Evolutionary conservation across 495 filamentous ascomycete species (phyloP), one percentile per base, ranked within the genome.

Genomic region (Halenospora varia): DNA sequence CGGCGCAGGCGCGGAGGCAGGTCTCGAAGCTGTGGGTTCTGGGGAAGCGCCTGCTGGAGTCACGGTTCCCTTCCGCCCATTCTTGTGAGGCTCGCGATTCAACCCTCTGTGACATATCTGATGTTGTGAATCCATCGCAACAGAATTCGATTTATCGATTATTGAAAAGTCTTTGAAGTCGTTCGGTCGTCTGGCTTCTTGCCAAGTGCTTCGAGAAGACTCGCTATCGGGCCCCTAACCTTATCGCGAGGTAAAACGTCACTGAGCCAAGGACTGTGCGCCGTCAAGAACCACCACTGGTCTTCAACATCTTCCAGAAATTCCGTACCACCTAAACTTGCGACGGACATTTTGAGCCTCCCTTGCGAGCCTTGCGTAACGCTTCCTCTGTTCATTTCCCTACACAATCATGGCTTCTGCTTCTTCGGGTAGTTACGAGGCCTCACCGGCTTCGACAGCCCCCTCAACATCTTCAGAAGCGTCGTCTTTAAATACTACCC

Each of bases 391-490:
- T 35, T 13, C 29, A 4, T 35, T 4, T 35, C 13, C 6, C 29
- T 6, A 35, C 29, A 4, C 13, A 4, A 35, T n/a, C 42, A 46
- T 46, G 42, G 42, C 19, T 8, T 46, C 42, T 17, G 42, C 42
- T 20, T 20, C 19, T 9, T 9, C 42, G 29, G 13, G 29, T 35
- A 35, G 29, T 35, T 35, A 46, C n/a, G 19, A 46, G 42, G 17
- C 8, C 42, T 46, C 42, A 17, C 42, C 42, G 42, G 15, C 42
- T 17, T 20, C 42, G 42, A 46, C 42, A 6, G 42, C 70, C 44
- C 69, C 66, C 6, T 49, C 53, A 0, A 45, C 56, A 4, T 57
- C 56, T 22, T 61, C 59, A 25, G 49, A 61, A 23, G 20, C 8
- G 2, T 52, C 56, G 3, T 41, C 40, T 6, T 19, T 24, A 1